Percentiles rank a stretch among this genome's conserved stretches.
These are phyloP conservation scores for Lasiodiplodia citricola DNA, from an alignment of 2,329 filamentous ascomycete genomes.

Conservation along the genomic window DNA sequence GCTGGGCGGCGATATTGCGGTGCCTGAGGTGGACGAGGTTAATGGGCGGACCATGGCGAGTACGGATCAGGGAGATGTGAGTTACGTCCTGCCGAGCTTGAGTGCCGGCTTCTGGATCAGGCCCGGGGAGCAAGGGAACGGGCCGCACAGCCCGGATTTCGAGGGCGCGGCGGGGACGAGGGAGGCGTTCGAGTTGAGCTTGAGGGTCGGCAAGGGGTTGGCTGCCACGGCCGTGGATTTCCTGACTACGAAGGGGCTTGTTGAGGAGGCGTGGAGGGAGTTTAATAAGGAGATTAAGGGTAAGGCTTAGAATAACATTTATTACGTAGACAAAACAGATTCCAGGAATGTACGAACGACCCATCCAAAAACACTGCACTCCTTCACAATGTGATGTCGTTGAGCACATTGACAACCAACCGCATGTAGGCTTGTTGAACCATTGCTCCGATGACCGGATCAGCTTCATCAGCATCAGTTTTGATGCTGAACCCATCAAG, in stretches of 20 bases:
- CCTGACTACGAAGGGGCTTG: conserved; percentile 31
- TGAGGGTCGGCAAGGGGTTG: conserved; percentile 44
- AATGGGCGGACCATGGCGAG: conserved; percentile 57
- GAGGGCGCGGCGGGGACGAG: conserved; percentile 43
- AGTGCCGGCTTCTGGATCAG: conserved; percentile 57
- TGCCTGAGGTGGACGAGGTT: conserved; percentile 49
- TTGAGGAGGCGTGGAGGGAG: conserved; percentile 31
- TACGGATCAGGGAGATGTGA: conserved; percentile 66
- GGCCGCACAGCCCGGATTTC: conserved; percentile 49
- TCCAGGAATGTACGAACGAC: too few species aligned
- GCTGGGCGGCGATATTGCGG: conserved; percentile 42
- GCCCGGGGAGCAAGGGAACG: conserved; percentile 40
- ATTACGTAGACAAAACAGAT: too few species aligned
- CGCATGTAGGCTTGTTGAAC: not conserved
- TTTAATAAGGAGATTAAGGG: conserved; percentile 37
- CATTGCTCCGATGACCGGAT: not conserved
- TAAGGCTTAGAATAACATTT: conserved; percentile 3
- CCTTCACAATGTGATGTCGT: not conserved
- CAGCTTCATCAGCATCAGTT: not conserved
- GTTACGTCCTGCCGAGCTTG: conserved; percentile 62
- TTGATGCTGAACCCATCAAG: not conserved
- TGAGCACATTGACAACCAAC: not conserved
- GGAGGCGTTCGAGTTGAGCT: conserved; percentile 41
- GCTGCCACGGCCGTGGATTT: conserved; percentile 47
- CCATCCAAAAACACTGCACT: not conserved